These are phyloP conservation scores for Rutstroemia sp. DNA, from an alignment of 2,329 filamentous ascomycete genomes.

Conservation along the genomic window DNA sequence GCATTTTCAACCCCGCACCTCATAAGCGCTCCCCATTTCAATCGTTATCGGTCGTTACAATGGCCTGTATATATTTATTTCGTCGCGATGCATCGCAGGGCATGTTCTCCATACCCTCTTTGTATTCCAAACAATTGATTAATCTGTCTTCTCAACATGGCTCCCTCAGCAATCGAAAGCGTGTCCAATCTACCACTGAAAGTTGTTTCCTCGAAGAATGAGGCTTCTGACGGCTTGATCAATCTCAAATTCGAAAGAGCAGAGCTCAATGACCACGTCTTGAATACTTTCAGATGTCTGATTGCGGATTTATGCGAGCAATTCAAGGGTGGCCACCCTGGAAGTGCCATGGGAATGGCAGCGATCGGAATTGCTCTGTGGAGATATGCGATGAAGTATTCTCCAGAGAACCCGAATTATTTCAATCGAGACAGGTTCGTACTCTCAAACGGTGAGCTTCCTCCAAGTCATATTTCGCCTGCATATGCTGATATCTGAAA, in stretches of 20 bases:
- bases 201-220: not conserved
- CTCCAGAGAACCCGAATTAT: conserved; percentile 32
- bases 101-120: no score
- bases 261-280: not conserved
- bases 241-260: not conserved
- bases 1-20: no score
- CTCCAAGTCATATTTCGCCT: not conserved
- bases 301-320: conserved; percentile 65
- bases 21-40: no score
- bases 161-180: not conserved
- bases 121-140: no score
- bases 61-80: not conserved
- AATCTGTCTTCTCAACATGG: not conserved
- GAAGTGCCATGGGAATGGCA: conserved; percentile 49
- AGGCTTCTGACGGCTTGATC: not conserved
- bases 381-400: conserved; percentile 37
- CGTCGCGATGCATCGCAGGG: not conserved
- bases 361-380: conserved; percentile 40
- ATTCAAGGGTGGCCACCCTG: conserved; percentile 62
- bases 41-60: no score
- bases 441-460: conserved; percentile 34
- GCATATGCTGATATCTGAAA: conserved; percentile 12
- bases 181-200: not conserved
- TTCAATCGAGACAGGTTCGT: conserved; percentile 39
- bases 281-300: conserved; percentile 27